Evolutionary conservation across 192 early-diverging fungal genomes (phyloP), one percentile per base, ranked within the genome.

Genomic region (Spinellus fusiger): DNA sequence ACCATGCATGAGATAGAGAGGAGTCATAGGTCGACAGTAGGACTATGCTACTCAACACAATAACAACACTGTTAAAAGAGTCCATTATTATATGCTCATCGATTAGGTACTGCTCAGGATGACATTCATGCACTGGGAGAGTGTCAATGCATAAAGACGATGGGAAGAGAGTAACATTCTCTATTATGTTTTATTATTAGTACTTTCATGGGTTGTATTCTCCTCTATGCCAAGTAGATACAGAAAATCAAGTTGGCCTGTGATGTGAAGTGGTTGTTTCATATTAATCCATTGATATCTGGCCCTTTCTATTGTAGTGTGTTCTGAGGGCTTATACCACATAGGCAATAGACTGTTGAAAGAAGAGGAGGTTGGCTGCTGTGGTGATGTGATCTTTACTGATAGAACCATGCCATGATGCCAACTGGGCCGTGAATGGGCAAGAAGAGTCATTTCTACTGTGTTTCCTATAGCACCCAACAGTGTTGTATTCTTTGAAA

Each of bases 321-420:
- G 40, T 44, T 44, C 40, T n/a, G 61, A 54, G 7, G 61, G 61
- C 15, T 63, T 63, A 6, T 54, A 54, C 61, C 61, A 63, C 20
- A 63, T 31, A 23, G 61, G 61, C 1, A 63, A 44, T 0, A 63
- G n/a, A n/a, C n/a, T n/a, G n/a, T n/a, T n/a, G 31, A 25, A 63
- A 25, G 40, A n/a, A 44, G 2, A 10, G 13, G 40, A 12, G 13
- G 40, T 2, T n/a, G 40, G 5, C 6, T 27, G 1, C 6, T 54
- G 3, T 6, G 0, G 13, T 26, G 31, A 10, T 9, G 12, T 2
- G 18, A 46, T 6, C 8, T 40, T 44, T 5, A 54, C 51, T 15
- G 16, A 22, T 27, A 53, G 22, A 23, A 53, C 33, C 37, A 26
- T 33, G 31, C 34, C 48, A 26, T 46, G 20, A 23, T 49, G 16